A percentile compares a stretch with the other conserved stretches of the same genome.
These are phyloP conservation scores for Gossypium raimondii DNA, from an alignment of 345 rosid species.

Conservation along the genomic window DNA sequence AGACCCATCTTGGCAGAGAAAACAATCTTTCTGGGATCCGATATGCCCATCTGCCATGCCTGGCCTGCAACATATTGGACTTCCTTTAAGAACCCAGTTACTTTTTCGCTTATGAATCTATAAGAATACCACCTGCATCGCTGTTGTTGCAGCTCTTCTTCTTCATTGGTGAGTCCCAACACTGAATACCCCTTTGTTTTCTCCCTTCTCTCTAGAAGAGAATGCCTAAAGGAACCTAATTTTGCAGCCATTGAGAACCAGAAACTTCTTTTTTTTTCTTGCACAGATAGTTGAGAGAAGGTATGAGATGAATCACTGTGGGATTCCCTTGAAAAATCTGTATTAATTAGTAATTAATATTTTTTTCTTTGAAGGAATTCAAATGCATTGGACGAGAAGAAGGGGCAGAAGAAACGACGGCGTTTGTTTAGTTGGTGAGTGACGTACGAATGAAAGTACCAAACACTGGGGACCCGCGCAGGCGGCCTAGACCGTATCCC, in stretches of 20 bases:
- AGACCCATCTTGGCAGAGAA: slow-evolving; percentile 85
- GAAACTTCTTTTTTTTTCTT: not conserved
- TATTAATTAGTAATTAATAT: not conserved
- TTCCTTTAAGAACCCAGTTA: slow-evolving; percentile 23
- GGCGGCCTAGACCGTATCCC: not conserved
- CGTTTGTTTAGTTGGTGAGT: not conserved
- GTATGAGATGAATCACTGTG: not conserved
- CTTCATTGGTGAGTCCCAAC: slow-evolving; percentile 31
- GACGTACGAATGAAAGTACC: not conserved
- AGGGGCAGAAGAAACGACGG: not conserved
- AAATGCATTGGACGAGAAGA: not conserved
- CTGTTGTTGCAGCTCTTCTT: slow-evolving; percentile 4
- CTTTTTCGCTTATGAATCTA: slow-evolving; percentile 23
- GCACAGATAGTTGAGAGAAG: not conserved
- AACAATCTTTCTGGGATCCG: slow-evolving; percentile 84
- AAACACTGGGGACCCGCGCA: not conserved
- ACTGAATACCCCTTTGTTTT: slow-evolving; percentile 43
- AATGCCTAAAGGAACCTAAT: slow-evolving; percentile 44
- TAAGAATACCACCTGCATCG: slow-evolving; percentile 32
- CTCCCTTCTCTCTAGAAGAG: slow-evolving; percentile 37
- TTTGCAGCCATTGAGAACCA: slow-evolving; percentile 39
- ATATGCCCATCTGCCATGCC: slow-evolving; percentile 67
- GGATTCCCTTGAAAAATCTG: not conserved
- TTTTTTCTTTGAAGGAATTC: not conserved
- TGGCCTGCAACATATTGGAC: slow-evolving; percentile 36